Percentiles rank a stretch among this genome's conserved stretches.
Conservation (phyloP, 106 monocot genomes). For the Posidonia australis region DNA sequence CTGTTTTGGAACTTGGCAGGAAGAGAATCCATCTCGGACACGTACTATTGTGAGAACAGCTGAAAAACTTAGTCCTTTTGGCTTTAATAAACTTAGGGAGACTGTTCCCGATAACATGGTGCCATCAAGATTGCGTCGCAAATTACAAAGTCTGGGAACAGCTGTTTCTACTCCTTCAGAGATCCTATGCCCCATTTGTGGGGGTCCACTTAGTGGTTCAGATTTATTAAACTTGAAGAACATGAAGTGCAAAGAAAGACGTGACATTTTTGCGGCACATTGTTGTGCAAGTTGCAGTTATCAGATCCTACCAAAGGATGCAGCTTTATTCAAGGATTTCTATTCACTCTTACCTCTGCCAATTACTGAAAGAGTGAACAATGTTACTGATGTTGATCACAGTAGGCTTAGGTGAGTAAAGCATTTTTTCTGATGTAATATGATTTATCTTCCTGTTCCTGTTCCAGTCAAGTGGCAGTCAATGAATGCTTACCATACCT, state of each 20-base stretch:
- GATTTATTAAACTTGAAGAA: conserved; percentile 34
- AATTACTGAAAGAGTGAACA: conserved; percentile 32
- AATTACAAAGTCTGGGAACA: conserved; percentile 33
- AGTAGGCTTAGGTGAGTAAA: conserved; percentile 47
- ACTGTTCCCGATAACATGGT: conserved; percentile 50
- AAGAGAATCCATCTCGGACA: conserved; percentile 91
- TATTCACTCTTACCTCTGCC: conserved; percentile 49
- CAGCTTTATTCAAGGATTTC: conserved; percentile 31
- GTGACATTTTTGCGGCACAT: conserved; percentile 36
- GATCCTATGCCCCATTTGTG: conserved; percentile 67
- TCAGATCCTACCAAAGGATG: conserved; percentile 68
- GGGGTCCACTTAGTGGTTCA: conserved; percentile 54
- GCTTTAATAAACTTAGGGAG: conserved; percentile 56
- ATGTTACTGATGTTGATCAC: conserved; percentile 3
- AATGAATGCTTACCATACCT: no score
- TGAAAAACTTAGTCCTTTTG: conserved; percentile 76
- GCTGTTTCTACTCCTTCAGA: conserved; percentile 33
- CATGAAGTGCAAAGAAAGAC: conserved; percentile 9
- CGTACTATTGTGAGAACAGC: conserved; percentile 90
- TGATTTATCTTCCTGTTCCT: no score
- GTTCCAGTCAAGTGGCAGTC: no score
- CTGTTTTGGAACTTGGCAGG: conserved; percentile 36
- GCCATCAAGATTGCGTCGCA: conserved; percentile 65
- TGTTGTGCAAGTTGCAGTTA: conserved; percentile 77
- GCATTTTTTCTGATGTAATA: not conserved